A percentile compares a stretch with the other conserved stretches of the same genome.
Evolutionary conservation across 2,329 filamentous ascomycete species (phyloP).

Genomic region (Phaeosphaeria sp.): DNA sequence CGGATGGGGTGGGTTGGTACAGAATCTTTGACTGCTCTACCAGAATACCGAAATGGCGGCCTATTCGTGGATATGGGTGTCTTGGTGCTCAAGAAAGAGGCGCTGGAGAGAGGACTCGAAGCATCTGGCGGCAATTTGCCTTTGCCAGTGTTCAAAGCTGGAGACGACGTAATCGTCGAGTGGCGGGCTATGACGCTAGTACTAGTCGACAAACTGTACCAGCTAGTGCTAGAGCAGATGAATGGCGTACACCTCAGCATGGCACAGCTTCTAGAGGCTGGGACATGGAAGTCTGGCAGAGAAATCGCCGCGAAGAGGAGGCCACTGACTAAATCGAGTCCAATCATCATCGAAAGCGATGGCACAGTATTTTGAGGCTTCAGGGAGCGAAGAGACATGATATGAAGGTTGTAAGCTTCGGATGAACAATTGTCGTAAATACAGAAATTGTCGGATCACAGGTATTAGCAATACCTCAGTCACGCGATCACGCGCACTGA

Average conservation of each 20-base stretch:
- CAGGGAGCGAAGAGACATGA: too few species aligned
- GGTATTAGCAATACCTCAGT: too few species aligned
- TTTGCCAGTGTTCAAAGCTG: constrained; percentile 72
- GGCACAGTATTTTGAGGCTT: constrained; percentile 34
- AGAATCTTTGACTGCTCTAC: constrained; percentile 84
- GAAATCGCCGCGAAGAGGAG: constrained; percentile 32
- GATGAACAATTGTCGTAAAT: too few species aligned
- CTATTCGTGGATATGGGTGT: constrained; percentile 85
- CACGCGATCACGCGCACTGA: too few species aligned
- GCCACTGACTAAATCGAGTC: constrained; percentile 35
- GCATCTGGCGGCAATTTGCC: constrained; percentile 72
- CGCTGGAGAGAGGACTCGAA: constrained; percentile 71
- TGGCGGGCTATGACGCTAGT: constrained; percentile 77
- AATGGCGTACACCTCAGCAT: constrained; percentile 74
- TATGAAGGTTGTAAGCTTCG: too few species aligned
- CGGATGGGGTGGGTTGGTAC: constrained; percentile 79
- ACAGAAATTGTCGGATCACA: too few species aligned
- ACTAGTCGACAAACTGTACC: constrained; percentile 72
- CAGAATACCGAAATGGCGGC: constrained; percentile 92
- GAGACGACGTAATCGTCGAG: constrained; percentile 79
- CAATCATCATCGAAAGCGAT: constrained; percentile 39
- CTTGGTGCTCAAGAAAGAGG: constrained; percentile 72
- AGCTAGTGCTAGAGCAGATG: constrained; percentile 71
- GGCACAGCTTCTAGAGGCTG: constrained; percentile 89
- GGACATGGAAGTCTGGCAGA: constrained; percentile 78